Conservation (phyloP, 2,329 filamentous ascomycete genomes). For the Penicillium rolfsii region DNA sequence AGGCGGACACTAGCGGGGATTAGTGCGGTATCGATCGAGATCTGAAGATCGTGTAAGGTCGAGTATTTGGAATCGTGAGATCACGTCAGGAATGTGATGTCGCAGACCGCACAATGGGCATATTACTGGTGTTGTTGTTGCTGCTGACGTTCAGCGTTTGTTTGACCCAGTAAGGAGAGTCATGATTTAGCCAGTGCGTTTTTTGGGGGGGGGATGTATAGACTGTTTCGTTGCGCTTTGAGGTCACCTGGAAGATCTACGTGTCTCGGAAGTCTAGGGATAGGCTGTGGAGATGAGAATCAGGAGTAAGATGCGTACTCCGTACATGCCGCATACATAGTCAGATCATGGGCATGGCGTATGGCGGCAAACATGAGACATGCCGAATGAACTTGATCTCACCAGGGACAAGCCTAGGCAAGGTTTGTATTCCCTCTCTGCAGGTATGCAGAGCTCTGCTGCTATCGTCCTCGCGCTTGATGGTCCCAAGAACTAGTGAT, state of each 20-base stretch:
- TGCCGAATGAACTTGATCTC: background rate
- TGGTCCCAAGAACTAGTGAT: background rate
- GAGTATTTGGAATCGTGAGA: slow-evolving; percentile 7
- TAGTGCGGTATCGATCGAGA: slow-evolving; percentile 18
- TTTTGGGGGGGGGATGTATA: no score
- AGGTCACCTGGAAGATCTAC: background rate
- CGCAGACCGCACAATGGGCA: background rate
- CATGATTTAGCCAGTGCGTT: background rate
- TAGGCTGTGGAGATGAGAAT: background rate
- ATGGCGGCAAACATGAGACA: background rate
- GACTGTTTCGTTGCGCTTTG: background rate
- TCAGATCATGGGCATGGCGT: background rate
- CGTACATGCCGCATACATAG: background rate
- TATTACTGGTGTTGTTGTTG: background rate
- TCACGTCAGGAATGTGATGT: background rate
- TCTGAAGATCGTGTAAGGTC: slow-evolving; percentile 8
- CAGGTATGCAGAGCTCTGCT: background rate
- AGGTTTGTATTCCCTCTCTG: background rate
- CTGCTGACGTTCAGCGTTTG: background rate
- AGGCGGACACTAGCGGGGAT: slow-evolving; percentile 23
- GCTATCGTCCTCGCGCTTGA: background rate
- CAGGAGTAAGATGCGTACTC: background rate
- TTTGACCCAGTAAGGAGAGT: background rate
- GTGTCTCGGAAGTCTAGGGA: background rate
- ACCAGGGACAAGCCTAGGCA: background rate